Percentiles rank a stretch among this genome's conserved stretches.
Evolutionary conservation across 345 rosid species (phyloP).

Genomic region (Citrus sp.): DNA sequence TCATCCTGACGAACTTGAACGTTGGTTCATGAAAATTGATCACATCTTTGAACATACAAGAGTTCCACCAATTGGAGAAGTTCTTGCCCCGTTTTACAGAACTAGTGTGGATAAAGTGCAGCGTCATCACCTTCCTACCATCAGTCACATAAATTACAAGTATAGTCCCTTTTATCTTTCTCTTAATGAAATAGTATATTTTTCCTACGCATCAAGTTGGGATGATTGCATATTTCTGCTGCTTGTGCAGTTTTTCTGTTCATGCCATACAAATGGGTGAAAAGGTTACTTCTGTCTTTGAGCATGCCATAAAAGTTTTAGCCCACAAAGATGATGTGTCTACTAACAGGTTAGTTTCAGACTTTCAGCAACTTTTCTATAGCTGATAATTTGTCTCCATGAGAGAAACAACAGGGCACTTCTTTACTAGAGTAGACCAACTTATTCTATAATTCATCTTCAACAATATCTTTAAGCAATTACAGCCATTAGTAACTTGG

Average conservation of each 20-base stretch:
- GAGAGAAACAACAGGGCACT: not conserved
- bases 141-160: conserved; percentile 89
- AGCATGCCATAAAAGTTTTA: conserved; percentile 74
- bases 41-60: conserved; percentile 91
- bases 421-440: not conserved
- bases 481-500: not conserved
- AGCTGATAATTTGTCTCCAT: conserved; percentile 3
- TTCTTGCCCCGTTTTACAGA: conserved; percentile 72
- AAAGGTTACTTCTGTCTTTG: conserved; percentile 80
- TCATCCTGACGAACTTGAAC: conserved; percentile 82
- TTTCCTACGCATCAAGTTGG: not conserved
- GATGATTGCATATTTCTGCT: not conserved
- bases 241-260: conserved; percentile 73
- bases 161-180: conserved; percentile 24
- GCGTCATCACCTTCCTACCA: conserved; percentile 66
- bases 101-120: conserved; percentile 52
- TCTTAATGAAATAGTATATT: not conserved
- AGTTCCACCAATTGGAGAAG: conserved; percentile 70
- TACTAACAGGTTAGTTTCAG: conserved; percentile 42
- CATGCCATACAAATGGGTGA: conserved; percentile 92
- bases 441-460: not conserved
- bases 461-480: not conserved
- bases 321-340: conserved; percentile 73
- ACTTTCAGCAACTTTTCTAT: not conserved
- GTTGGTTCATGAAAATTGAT: conserved; percentile 89